Evolutionary conservation across 2,329 filamentous ascomycete species (phyloP), one percentile per base, ranked within the genome.

Genomic region (Aspergillus proliferans): DNA sequence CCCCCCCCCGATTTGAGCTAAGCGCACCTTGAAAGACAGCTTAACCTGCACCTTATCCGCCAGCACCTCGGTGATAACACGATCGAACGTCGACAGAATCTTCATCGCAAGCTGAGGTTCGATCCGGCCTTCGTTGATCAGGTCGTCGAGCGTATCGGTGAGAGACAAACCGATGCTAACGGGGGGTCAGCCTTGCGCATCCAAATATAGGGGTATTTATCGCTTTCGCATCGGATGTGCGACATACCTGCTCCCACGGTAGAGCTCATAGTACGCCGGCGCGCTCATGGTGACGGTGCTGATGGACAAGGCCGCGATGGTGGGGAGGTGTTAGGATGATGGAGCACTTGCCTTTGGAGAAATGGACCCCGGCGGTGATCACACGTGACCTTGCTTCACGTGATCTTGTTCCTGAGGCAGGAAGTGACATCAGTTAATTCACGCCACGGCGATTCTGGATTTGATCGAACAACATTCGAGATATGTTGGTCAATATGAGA

Each of bases 21-120:
- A 69, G 67, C 26, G 26, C 75, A 95, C 91, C 87, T 98, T 98
- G 78, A 98, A 98, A 3, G 85, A 88, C 68, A 97, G 74, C 45
- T 92, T 83, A 21, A 88, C 83, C 74, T 94, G 95, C 60, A 98
- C 93, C 67, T 88, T 93, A 48, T 95, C 91, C 52, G 89, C 87
- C 34, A 98, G 77, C 18, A 92, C 87, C 64, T 96, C 90, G 14
- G 93, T 88, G 48, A 98, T 90, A 41, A 88, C 86, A 62, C 90
- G 86, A 72, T 98, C 93, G 70, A 97, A 98, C 74, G 95, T 94
- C 59, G 85, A 84, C 53, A 98, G 82, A 56, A 98, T 94, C 80
- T 95, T 95, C 89, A 98, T 97, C 45, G 93, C 93, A 41, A 98
- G 83, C 76, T 98, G 93, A 24, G 93, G 93, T 73, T 97, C 92